Percentiles rank a stretch among this genome's conserved stretches.
phyloP scores from a whole-genome alignment of 1,139 yeast genomes.

The Lodderomyces jiufengensis region DNA sequence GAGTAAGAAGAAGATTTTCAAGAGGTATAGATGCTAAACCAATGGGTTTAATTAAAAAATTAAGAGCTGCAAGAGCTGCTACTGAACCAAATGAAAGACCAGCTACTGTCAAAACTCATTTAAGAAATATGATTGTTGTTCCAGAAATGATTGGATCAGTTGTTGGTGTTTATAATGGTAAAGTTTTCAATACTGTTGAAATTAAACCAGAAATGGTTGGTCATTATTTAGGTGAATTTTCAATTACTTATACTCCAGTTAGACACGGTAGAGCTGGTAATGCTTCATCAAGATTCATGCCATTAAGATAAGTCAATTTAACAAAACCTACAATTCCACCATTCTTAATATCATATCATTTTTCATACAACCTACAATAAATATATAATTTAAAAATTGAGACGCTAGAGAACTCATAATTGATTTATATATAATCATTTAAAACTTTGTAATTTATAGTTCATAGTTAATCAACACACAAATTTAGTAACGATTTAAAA shows the following conservation, averaged over 20 bases:
- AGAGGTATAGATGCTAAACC: constrained; percentile 97
- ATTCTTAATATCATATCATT: neutral
- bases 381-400: too few relatives aligned
- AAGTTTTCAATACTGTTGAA: constrained; percentile 98
- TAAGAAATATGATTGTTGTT: constrained; percentile 97
- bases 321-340: too few relatives aligned
- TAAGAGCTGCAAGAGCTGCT: constrained; percentile 95
- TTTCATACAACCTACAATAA: too few relatives aligned
- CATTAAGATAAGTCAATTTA: constrained; percentile 51
- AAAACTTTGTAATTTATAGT: constrained; percentile 10
- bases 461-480: constrained; percentile 5
- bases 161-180: constrained; percentile 99
- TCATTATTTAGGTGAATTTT: constrained; percentile 99
- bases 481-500: constrained; percentile 3
- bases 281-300: constrained; percentile 82
- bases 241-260: constrained; percentile 99
- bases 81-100: constrained; percentile 96
- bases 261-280: constrained; percentile 99
- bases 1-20: constrained; percentile 99
- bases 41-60: constrained; percentile 95
- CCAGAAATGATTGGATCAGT: constrained; percentile 99
- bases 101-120: constrained; percentile 96
- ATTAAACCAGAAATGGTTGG: constrained; percentile 99
- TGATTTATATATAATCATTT: constrained; percentile 1
- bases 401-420: too few relatives aligned